These are phyloP conservation scores for Cladorrhinum samala DNA, from an alignment of 495 filamentous ascomycete genomes.

Conservation along the genomic window DNA sequence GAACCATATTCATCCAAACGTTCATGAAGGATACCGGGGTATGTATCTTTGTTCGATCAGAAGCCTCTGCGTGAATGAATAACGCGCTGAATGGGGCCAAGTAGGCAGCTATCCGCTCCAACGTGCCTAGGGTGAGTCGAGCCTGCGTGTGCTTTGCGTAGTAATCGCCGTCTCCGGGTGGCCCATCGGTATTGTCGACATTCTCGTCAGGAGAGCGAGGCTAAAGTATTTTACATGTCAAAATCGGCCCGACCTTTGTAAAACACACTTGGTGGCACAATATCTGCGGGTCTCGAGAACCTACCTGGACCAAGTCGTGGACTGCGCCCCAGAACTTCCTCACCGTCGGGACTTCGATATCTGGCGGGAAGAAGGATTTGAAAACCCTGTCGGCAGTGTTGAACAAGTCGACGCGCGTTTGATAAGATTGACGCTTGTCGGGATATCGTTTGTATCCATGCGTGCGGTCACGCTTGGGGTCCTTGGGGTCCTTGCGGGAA, in stretches of 20 bases:
- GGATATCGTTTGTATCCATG: too few relatives aligned
- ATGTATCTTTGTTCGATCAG: not conserved
- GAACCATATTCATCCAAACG: conserved; percentile 4
- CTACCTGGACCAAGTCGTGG: conserved; percentile 18
- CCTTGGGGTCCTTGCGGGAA: too few relatives aligned
- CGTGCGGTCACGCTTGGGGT: too few relatives aligned
- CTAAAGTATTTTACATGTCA: too few relatives aligned
- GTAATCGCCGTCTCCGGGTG: too few relatives aligned
- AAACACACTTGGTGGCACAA: too few relatives aligned
- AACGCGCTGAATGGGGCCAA: not conserved
- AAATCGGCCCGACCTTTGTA: too few relatives aligned
- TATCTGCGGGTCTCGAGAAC: too few relatives aligned
- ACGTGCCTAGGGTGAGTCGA: not conserved
- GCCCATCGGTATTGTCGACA: too few relatives aligned
- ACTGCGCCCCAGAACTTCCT: conserved; percentile 35
- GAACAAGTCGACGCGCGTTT: conserved; percentile 24
- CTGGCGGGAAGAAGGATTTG: conserved; percentile 29
- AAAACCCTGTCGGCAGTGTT: conserved; percentile 29
- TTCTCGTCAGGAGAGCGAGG: too few relatives aligned
- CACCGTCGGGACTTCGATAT: conserved; percentile 16
- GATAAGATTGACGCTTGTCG: conserved; percentile 10
- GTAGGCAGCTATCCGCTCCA: not conserved
- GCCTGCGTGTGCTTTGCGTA: not conserved
- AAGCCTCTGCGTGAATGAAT: not conserved
- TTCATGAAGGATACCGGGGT: not conserved